These are phyloP conservation scores for Pseudogymnoascus destructans DNA, from an alignment of 2,329 filamentous ascomycete species.

Conservation along the genomic window DNA sequence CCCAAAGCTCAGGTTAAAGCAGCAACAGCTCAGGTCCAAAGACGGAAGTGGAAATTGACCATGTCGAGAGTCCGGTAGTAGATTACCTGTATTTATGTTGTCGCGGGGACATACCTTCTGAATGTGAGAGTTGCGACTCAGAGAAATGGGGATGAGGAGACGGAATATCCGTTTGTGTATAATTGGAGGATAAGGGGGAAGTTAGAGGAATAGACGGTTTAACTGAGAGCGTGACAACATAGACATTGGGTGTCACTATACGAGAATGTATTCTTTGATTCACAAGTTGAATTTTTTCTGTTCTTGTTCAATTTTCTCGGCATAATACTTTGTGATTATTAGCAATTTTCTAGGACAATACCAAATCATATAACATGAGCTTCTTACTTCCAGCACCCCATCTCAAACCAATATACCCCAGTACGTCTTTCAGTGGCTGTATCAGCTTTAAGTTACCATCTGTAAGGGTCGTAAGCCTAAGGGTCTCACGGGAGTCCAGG, in stretches of 20 bases:
- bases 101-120: too few species aligned
- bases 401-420: not conserved
- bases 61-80: too few species aligned
- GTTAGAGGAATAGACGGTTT: not conserved
- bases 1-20: too few species aligned
- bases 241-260: not conserved
- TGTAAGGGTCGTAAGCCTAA: too few species aligned
- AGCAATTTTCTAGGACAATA: not conserved
- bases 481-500: too few species aligned
- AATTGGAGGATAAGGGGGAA: too few species aligned
- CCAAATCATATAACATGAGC: not conserved
- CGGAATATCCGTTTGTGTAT: too few species aligned
- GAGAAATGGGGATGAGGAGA: too few species aligned
- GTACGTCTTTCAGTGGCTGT: not conserved
- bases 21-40: too few species aligned
- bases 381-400: not conserved
- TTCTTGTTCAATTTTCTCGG: not conserved
- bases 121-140: too few species aligned
- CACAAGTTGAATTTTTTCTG: not conserved
- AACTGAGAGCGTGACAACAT: not conserved
- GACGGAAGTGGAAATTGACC: too few species aligned
- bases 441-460: not conserved
- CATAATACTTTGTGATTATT: not conserved
- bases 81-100: too few species aligned
- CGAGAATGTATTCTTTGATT: not conserved